Evolutionary conservation across 208 protist species (phyloP).

Genomic region (Acanthamoeba lugdunensis): DNA sequence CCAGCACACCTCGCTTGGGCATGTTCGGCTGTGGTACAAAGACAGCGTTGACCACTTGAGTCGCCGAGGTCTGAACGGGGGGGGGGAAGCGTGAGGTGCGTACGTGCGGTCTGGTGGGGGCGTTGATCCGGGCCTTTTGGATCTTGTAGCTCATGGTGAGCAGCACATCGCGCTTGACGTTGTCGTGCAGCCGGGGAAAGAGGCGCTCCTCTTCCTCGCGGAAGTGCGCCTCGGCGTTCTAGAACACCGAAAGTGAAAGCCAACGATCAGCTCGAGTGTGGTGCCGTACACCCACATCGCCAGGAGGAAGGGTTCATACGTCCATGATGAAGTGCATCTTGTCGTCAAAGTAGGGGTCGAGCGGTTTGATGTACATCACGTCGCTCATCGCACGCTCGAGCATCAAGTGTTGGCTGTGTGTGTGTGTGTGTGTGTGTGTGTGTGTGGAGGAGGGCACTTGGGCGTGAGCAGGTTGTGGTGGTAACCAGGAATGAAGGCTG

Average conservation of each 20-base stretch:
- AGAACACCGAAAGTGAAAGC: too few species aligned
- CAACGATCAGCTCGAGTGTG: too few species aligned
- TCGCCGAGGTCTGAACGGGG: too few species aligned
- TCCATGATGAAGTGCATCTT: conserved; percentile 56
- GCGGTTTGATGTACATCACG: conserved; percentile 52
- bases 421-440: too few species aligned
- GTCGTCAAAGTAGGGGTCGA: conserved; percentile 55
- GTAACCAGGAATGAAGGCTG: too few species aligned
- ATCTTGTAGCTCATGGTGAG: conserved; percentile 40
- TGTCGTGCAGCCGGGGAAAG: background rate
- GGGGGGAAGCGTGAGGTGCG: background rate
- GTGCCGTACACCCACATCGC: too few species aligned
- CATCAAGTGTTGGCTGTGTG: background rate
- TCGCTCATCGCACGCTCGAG: background rate
- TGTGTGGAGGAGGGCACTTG: too few species aligned
- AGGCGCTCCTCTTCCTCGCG: conserved; percentile 18
- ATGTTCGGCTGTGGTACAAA: conserved; percentile 21
- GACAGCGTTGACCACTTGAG: too few species aligned
- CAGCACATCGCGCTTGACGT: background rate
- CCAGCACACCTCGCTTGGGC: conserved; percentile 54
- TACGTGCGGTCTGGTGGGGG: conserved; percentile 66
- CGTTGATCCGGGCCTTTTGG: conserved; percentile 1
- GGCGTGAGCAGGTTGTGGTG: background rate
- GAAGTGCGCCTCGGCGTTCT: conserved; percentile 37
- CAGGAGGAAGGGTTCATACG: background rate